Base-by-base conservation (phyloP, 495 filamentous ascomycete species). In the Neurospora sp. region DNA sequence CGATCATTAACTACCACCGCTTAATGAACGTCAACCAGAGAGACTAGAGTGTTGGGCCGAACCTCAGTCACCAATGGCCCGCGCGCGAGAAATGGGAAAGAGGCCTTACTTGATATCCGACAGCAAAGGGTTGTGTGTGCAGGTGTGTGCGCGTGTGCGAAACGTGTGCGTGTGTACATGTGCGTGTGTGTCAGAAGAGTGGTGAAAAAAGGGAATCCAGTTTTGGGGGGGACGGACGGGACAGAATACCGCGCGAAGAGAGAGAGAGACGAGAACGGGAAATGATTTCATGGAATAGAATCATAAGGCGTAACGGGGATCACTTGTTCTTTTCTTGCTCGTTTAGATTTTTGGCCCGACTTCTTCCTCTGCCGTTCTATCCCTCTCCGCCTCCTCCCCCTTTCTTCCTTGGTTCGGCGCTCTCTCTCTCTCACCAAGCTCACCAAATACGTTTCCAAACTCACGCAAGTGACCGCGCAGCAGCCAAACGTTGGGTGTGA, bases 281-380 rank as follows among this genome's bases (percentile, higher is more conserved):
- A 66, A 66, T 66, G 54, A 66, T 66, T 35, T 66, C 54, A 66
- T 66, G 54, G 54, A 66, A 66, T 66, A 66, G 54, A 66, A 66
- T 66, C 54, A 66, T 66, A 66, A 66, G 54, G 54, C 54, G 54
- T 66, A 66, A 66, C 54, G 54, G 54, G 54, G 54, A 66, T 66
- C 54, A 66, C 54, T 66, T 66, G 54, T 66, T 66, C 35, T 66
- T 66, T 66, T 66, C 54, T 66, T 66, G 54, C 54, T 66, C 54
- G 54, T 66, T 35, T 35, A 66, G 54, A 66, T 66, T 66, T 66
- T 66, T 66, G 54, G 54, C 54, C 54, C 54, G 54, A 66, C 54
- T 66, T 66, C 54, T 35, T 66, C 35, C 54, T 66, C 54, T 66
- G 54, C 54, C 54, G 54, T 66, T 66, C 54, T 66, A 66, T 35